Evolutionary conservation across 768 basidiomycete species (phyloP), one percentile per base, ranked within the genome.

Genomic region (Psilocybe sp.): DNA sequence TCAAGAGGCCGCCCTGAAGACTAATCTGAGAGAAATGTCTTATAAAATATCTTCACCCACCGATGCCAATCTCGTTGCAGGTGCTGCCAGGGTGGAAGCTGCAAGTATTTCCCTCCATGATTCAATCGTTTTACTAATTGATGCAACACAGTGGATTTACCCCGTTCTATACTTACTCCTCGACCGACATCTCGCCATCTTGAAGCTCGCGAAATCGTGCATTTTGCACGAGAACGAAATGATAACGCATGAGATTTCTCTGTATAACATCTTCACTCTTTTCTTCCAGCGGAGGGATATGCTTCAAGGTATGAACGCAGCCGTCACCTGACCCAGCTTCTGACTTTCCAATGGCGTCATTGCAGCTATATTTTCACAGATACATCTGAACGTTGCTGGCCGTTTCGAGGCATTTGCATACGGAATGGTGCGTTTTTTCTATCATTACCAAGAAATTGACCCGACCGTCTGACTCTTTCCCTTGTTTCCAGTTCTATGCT

Each of bases 11-110:
- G 41, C 41, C 10, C 28, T 53, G 12, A 34, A 45, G 23, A 40
- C n/a, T 10, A 53, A 53, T 35, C 43, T 53, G n/a, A 31, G 32
- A 18, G 46, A 53, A 10, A 40, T 53, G 46, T 42, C 44, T 12
- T 43, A 47, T 18, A 36, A 20, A 2, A 38, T 53, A 15, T 46
- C 47, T 18, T 40, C 52, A 16, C 15, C 14, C n/a, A 5, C 42
- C 3, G 47, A 44, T 35, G 52, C 47, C 5, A 44, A 42, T n/a
- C 46, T 45, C 16, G 46, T 53, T 23, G 47, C 46, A 4, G 47
- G 47, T 32, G 46, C 40, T 11, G 23, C 37, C n/a, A 37, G 52
- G 37, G 33, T 53, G 18, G 52, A 53, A n/a, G 40, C 46, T 19
- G 52, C 48, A 18, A 38, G 52, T 40, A 28, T 7, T 7, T 16